These are phyloP conservation scores for Catenaria anguillulae DNA, from an alignment of 371 early-diverging fungal genomes.

Conservation along the genomic window DNA sequence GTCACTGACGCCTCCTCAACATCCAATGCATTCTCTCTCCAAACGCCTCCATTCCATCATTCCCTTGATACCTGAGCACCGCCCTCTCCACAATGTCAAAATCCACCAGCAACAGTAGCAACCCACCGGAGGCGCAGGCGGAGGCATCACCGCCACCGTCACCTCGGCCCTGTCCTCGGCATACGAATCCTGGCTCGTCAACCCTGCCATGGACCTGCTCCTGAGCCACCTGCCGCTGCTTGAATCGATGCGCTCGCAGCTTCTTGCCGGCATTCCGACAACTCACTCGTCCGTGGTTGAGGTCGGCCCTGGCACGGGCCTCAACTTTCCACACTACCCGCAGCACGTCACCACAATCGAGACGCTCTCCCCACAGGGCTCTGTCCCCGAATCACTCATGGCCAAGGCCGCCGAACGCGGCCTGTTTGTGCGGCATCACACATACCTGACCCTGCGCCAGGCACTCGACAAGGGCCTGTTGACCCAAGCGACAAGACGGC, in stretches of 20 bases:
- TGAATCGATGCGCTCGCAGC: background rate
- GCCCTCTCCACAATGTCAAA: too few species aligned
- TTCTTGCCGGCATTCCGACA: background rate
- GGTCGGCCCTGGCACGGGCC: background rate
- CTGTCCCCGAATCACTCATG: background rate
- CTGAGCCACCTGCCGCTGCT: background rate
- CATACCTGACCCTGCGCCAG: background rate
- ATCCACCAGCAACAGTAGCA: too few species aligned
- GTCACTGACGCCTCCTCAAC: too few species aligned
- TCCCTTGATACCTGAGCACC: too few species aligned
- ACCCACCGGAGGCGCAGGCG: too few species aligned
- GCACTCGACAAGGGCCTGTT: background rate
- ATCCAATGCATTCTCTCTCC: too few species aligned
- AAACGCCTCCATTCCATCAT: too few species aligned
- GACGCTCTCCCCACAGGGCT: background rate
- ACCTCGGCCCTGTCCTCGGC: background rate
- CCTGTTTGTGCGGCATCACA: background rate
- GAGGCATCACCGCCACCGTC: background rate
- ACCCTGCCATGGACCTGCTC: background rate
- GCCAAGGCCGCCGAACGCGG: background rate
- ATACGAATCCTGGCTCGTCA: background rate
- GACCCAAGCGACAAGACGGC: background rate
- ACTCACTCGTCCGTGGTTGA: background rate
- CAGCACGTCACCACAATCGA: background rate
- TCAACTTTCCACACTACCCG: background rate